Percentiles rank a stretch among this genome's conserved stretches.
These are phyloP conservation scores for Sporobolomyces phaffii DNA, from an alignment of 768 basidiomycete genomes.

Conservation along the genomic window DNA sequence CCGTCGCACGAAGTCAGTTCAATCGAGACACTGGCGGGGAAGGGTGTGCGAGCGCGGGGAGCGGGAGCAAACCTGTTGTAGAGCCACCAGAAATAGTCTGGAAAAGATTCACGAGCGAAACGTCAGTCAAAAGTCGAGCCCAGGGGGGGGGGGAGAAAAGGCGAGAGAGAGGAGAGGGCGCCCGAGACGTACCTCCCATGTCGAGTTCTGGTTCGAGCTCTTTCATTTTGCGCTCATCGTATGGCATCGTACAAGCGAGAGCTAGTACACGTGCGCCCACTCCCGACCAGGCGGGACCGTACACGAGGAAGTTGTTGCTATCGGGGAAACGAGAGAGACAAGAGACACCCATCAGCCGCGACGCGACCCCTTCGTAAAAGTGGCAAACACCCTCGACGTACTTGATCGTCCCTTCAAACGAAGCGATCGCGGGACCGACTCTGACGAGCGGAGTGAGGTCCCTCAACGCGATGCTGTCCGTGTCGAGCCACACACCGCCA, in stretches of 20 bases:
- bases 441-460: conserved; percentile 24
- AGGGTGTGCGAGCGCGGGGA: too few relatives aligned
- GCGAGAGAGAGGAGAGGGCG: too few relatives aligned
- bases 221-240: neutral
- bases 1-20: too few relatives aligned
- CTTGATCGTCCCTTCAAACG: neutral
- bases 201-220: neutral
- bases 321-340: too few relatives aligned
- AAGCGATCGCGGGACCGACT: neutral
- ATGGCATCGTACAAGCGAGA: neutral
- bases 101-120: too few relatives aligned
- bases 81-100: too few relatives aligned
- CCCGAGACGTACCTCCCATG: neutral
- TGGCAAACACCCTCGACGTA: too few relatives aligned
- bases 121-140: too few relatives aligned
- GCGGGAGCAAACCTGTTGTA: too few relatives aligned
- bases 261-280: neutral
- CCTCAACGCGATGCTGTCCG: neutral
- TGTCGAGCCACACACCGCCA: conserved; percentile 27
- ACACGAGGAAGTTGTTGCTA: conserved; percentile 5
- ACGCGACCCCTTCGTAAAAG: too few relatives aligned
- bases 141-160: neutral
- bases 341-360: too few relatives aligned
- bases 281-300: conserved; percentile 1
- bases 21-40: too few relatives aligned